phyloP scores from a whole-genome alignment of 2,329 filamentous ascomycete genomes.

The Hirsutella thompsonii region DNA sequence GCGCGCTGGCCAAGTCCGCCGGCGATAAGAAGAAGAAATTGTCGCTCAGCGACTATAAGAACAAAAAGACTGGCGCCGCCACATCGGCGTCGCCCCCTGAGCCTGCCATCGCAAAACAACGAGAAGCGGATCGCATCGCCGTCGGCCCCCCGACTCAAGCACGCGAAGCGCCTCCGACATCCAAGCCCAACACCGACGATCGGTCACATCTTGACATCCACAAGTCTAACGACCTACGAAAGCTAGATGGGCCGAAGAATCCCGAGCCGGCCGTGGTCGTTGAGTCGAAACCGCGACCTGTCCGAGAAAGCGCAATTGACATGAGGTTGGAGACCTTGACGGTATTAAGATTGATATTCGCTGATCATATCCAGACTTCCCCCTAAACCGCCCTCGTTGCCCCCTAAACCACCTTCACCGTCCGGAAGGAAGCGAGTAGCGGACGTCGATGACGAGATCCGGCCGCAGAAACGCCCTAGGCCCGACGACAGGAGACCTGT shows the following conservation, averaged over 20 bases:
- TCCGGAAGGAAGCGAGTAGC: slow-evolving; percentile 33
- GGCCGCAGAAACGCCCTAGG: slow-evolving; percentile 33
- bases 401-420: slow-evolving; percentile 25
- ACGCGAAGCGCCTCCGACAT: slow-evolving; percentile 1
- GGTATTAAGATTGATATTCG: neutral
- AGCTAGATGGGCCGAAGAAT: slow-evolving; percentile 10
- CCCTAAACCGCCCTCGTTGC: slow-evolving; percentile 22
- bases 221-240: slow-evolving; percentile 6
- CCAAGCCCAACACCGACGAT: slow-evolving; percentile 6
- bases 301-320: slow-evolving; percentile 15
- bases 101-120: slow-evolving; percentile 17
- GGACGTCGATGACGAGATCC: slow-evolving; percentile 29
- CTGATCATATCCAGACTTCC: slow-evolving; percentile 17
- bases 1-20: slow-evolving; percentile 25
- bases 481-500: slow-evolving; percentile 20
- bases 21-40: slow-evolving; percentile 41
- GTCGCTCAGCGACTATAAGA: slow-evolving; percentile 47
- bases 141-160: slow-evolving; percentile 7
- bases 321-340: slow-evolving; percentile 14
- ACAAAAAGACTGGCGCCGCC: slow-evolving; percentile 28
- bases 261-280: slow-evolving; percentile 9
- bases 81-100: slow-evolving; percentile 24
- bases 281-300: slow-evolving; percentile 17
- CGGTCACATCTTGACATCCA: neutral
- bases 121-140: slow-evolving; percentile 17